Base-by-base conservation (phyloP, 805 yeast species). In the Wickerhamomyces sydowiorum region DNA sequence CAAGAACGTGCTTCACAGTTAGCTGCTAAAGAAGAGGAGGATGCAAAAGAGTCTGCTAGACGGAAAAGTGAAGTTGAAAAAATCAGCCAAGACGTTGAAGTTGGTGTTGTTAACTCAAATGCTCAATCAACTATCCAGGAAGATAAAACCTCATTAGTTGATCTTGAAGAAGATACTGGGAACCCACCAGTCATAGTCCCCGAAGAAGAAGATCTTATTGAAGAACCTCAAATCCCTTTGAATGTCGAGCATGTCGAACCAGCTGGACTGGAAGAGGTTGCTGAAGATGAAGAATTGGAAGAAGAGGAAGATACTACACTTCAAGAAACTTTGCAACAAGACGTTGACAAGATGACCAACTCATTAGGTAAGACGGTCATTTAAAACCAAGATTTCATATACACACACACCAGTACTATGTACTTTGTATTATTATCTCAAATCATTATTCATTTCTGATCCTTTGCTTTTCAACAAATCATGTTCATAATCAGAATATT, bases 31-130 rank as follows among this genome's bases (percentile, higher is more conserved):
- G 36, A 43, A 21, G 47, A 42, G 33, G 36, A 40, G n/a, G 40
- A 40, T 18, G 28, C 40, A 1, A 37, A 44, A 27, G 39, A 44
- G 13, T 36, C 42, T 5, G 36, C 43, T 3, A 22, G 41, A 32
- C 38, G 34, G 25, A 35, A 45, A 12, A 15, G 34, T 3, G 42
- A 41, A 12, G 59, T 50, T 5, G 54, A 55, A 19, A 42, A 56
- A 37, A 45, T 46, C 7, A 46, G 46, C 34, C 55, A 51, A 7
- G 51, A 43, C 15, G 45, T 44, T 12, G 43, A 44, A 32, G 22
- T 19, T 20, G 35, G 33, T 18, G 33, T 30, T 5, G 12, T 30
- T 14, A 28, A n/a, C n/a, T n/a, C n/a, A n/a, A n/a, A n/a, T n/a
- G n/a, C n/a, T n/a, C n/a, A n/a, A n/a, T n/a, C n/a, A n/a, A n/a